Conservation (phyloP, 441 rosid genomes). For the Pelargonium myrrhifolium region DNA sequence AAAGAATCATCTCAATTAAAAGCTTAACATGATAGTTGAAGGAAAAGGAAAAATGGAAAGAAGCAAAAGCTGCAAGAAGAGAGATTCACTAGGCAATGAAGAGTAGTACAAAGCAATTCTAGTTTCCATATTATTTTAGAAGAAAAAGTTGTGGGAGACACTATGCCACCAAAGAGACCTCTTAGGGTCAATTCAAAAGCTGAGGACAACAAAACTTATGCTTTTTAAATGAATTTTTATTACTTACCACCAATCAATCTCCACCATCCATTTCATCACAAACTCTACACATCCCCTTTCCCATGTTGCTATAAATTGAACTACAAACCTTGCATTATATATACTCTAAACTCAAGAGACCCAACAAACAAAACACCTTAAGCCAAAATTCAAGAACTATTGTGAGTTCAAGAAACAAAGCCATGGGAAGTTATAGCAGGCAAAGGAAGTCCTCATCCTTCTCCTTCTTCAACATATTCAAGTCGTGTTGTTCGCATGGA, state of each 20-base stretch:
- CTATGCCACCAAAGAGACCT: too few relatives aligned
- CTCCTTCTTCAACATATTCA: slow-evolving; percentile 43
- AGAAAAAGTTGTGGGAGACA: neutral
- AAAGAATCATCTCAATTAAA: too few relatives aligned
- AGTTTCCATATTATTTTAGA: slow-evolving; percentile 6
- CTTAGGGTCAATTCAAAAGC: slow-evolving; percentile 26
- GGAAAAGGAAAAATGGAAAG: neutral
- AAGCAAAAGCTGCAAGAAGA: slow-evolving; percentile 11
- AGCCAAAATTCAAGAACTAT: too few relatives aligned
- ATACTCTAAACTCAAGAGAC: too few relatives aligned
- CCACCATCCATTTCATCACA: slow-evolving; percentile 25
- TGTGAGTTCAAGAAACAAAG: too few relatives aligned
- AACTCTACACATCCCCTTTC: neutral
- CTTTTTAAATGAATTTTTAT: slow-evolving; percentile 17
- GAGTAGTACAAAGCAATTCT: slow-evolving; percentile 9
- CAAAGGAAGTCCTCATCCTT: slow-evolving; percentile 46
- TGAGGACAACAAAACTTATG: slow-evolving; percentile 32
- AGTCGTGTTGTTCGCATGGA: slow-evolving; percentile 46
- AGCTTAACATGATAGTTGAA: too few relatives aligned
- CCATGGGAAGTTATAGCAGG: slow-evolving; percentile 36
- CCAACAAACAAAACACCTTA: neutral
- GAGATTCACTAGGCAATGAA: neutral
- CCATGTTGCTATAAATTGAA: slow-evolving; percentile 24
- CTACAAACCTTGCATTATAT: neutral
- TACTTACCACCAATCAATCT: slow-evolving; percentile 21